A percentile compares a stretch with the other conserved stretches of the same genome.
phyloP scores from a whole-genome alignment of 163 green algal species.

The Coccomyxa subellipsoidea region DNA sequence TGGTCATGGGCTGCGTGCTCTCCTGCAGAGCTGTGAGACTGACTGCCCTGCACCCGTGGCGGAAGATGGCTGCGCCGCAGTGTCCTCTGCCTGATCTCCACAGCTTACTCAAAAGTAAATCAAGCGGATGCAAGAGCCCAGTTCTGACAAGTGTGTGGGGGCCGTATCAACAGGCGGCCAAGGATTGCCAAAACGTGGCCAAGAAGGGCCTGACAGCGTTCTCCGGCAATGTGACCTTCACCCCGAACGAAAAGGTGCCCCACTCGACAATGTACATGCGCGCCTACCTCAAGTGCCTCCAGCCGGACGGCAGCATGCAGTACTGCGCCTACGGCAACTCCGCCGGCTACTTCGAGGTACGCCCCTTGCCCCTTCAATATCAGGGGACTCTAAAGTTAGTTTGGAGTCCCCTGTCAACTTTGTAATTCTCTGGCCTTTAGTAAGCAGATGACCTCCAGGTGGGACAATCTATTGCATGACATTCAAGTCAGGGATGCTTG shows the following conservation, averaged over 20 bases:
- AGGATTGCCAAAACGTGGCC: background rate
- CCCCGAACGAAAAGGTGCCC: background rate
- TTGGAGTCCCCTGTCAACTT: background rate
- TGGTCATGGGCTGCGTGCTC: too few species aligned
- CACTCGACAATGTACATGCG: constrained; percentile 1
- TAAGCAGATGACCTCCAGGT: too few species aligned
- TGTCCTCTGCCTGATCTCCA: too few species aligned
- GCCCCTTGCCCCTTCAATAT: too few species aligned
- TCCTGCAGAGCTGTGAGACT: too few species aligned
- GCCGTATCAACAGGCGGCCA: background rate
- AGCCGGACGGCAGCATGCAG: background rate
- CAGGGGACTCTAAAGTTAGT: too few species aligned
- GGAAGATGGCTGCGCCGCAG: too few species aligned
- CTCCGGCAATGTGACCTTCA: background rate
- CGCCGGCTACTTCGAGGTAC: background rate
- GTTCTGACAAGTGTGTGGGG: background rate
- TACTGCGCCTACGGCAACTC: background rate
- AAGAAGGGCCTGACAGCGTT: background rate
- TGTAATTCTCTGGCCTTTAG: too few species aligned
- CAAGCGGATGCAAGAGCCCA: too few species aligned
- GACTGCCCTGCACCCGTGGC: too few species aligned
- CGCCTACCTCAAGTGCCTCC: background rate
- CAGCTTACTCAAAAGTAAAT: too few species aligned
- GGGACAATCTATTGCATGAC: background rate
- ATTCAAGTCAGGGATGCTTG: background rate